Evolutionary conservation across 352 stramenopile genomes (phyloP).

Genomic region (Globisporangium nodosum): DNA sequence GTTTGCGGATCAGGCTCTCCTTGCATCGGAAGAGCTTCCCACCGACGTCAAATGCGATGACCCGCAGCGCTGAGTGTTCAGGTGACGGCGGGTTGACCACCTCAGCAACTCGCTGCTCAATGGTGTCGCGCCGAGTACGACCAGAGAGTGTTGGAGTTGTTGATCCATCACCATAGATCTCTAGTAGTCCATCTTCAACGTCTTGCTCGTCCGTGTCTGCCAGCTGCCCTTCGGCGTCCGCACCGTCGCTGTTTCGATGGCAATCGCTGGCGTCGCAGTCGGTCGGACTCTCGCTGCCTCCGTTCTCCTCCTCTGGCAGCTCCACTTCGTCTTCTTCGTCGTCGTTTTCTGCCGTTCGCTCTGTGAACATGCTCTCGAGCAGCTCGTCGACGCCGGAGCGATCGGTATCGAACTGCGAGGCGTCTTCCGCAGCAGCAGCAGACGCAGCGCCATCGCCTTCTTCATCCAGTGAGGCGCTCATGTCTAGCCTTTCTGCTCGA

Average conservation of each 20-base stretch:
- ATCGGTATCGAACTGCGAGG: background rate
- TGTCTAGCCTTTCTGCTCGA: no score
- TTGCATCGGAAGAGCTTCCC: slow-evolving; percentile 66
- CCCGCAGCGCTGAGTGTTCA: slow-evolving; percentile 5
- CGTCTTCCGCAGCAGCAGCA: background rate
- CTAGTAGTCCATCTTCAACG: no score
- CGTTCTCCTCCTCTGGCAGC: background rate
- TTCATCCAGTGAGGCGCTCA: background rate
- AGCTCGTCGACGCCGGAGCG: slow-evolving; percentile 10
- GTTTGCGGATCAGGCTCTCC: slow-evolving; percentile 51
- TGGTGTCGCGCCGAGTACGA: background rate
- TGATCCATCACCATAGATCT: background rate
- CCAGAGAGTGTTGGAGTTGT: background rate
- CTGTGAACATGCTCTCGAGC: slow-evolving; percentile 17
- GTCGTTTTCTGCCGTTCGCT: slow-evolving; percentile 2
- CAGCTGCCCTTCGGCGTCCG: background rate
- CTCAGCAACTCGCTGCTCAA: background rate
- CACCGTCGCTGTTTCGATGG: background rate
- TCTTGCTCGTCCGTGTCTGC: no score
- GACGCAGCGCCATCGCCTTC: background rate
- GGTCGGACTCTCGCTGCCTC: background rate
- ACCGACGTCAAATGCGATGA: slow-evolving; percentile 61
- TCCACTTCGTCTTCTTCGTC: background rate
- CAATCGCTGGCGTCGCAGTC: background rate
- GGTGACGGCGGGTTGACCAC: background rate